Evolutionary conservation across 176 grass and related monocot species (phyloP).

Genomic region (Hyparrhenia diplandra): DNA sequence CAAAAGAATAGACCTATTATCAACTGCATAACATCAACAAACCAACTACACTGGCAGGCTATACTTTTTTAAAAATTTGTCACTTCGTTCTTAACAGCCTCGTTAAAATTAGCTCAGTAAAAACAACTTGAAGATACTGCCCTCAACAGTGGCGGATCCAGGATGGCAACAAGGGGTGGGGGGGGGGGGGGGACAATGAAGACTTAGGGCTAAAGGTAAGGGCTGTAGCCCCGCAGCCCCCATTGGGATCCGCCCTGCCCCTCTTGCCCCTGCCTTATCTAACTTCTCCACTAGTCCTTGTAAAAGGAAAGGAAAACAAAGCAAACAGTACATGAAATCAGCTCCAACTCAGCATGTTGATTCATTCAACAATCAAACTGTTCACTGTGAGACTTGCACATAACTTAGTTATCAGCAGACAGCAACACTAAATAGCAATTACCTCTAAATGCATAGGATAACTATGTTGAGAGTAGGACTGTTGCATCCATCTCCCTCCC

Average conservation of each 20-base stretch:
- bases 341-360: neutral
- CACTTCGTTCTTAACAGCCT: neutral
- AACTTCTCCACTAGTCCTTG: neutral
- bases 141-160: no score
- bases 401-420: neutral
- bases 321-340: neutral
- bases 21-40: no score
- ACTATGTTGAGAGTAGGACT: neutral
- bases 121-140: slow-evolving; percentile 12
- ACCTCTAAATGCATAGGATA: neutral
- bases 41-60: no score
- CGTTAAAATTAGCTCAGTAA: neutral
- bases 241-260: no score
- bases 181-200: no score
- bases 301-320: neutral
- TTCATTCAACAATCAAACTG: neutral
- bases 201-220: no score
- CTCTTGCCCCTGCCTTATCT: neutral
- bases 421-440: neutral
- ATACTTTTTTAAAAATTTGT: no score
- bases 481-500: neutral
- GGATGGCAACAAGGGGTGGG: no score
- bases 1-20: no score
- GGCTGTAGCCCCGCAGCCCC: no score
- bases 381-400: neutral